Base-by-base conservation (phyloP, 2,329 filamentous ascomycete species). In the Paecilomyces niveus region DNA sequence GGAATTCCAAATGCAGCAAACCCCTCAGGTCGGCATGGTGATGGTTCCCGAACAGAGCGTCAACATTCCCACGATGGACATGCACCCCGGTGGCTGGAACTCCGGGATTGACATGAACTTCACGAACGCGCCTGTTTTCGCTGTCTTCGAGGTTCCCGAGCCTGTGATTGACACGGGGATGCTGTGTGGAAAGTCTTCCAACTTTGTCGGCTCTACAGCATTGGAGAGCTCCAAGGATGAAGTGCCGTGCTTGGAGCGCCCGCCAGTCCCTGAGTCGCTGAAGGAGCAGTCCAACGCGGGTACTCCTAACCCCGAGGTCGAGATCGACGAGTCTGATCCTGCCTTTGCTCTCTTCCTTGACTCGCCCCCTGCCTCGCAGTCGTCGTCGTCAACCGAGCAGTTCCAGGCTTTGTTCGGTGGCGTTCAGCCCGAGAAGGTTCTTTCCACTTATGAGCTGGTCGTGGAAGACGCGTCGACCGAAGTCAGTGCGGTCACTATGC, bases 21-120 rank as follows among this genome's bases (percentile, higher is more conserved):
- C 74, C 64, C 72, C 78, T 26, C 82, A 84, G 59, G 77, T 92
- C 63, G 87, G 87, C 68, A 89, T 96, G 83, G 85, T 89, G 59
- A 89, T 92, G 83, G 85, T 95, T 53, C 90, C 91, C 1, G 91
- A 96, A 75, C 86, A 89, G 65, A 81, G 78, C 56, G 80, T 92
- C 74, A 89, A 95, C 68, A 87, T 92, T 66, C 85, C 86, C 57
- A 84, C 88, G 76, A 81, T 94, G 66, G 83, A 84, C 67, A 73
- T 92, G 53, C 72, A 68, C 61, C 74, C 67, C 57, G 67, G 65
- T 50, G 72, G 74, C 22, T 80, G 77, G 76, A 77, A 77, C 63
- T 74, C 76, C 5, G 75, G 74, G 2, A 75, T 78, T 39, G 76
- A 79, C 49, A 72, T 77, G 63, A 78, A 74, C 64, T 77, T 69